Percentiles rank a stretch among this genome's conserved stretches.
Evolutionary conservation across 2,329 filamentous ascomycete species (phyloP).

Genomic region (Colletotrichum cuscutae): DNA sequence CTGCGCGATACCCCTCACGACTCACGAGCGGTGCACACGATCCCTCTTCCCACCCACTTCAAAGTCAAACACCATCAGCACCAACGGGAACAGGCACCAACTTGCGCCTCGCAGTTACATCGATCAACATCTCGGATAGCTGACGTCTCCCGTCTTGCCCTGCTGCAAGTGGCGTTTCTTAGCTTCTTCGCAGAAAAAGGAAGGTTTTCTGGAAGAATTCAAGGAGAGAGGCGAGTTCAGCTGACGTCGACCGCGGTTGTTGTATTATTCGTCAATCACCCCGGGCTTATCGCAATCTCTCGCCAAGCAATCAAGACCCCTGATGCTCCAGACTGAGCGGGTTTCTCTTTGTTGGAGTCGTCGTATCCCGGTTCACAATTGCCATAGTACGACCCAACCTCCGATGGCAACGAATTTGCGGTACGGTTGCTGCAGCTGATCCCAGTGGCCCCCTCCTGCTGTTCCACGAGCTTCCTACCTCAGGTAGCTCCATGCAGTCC

Average conservation of each 20-base stretch:
- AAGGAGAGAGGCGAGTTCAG: background rate
- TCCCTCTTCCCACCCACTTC: background rate
- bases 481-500: background rate
- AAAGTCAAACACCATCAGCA: background rate
- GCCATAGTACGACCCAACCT: background rate
- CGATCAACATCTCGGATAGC: background rate
- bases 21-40: background rate
- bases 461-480: conserved; percentile 7
- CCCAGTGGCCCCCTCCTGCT: background rate
- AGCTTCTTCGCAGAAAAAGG: conserved; percentile 1
- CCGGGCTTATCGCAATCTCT: conserved; percentile 21
- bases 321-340: background rate
- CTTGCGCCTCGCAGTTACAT: background rate
- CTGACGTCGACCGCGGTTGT: background rate
- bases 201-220: conserved; percentile 10
- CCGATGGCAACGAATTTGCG: background rate
- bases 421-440: background rate
- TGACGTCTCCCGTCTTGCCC: conserved; percentile 6
- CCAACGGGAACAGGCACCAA: background rate
- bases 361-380: background rate
- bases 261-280: conserved; percentile 20
- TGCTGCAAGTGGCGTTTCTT: conserved; percentile 11
- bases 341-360: background rate
- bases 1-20: background rate
- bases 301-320: conserved; percentile 17